phyloP scores from a whole-genome alignment of 2,329 filamentous ascomycete genomes.

The Epichloe scottii region DNA sequence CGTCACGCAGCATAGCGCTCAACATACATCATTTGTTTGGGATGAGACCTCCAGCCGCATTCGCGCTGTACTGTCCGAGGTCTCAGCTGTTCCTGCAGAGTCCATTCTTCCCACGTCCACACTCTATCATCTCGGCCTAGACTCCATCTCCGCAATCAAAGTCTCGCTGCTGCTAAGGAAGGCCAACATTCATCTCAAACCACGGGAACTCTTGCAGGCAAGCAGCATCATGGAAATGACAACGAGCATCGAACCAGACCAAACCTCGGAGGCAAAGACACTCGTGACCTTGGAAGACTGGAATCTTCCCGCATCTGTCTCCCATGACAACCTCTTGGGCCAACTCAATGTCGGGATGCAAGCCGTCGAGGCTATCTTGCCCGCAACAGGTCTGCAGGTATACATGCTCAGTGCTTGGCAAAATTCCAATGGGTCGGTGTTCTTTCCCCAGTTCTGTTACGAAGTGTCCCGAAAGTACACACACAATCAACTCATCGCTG shows the following conservation, averaged over 20 bases:
- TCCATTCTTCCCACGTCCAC: constrained; percentile 50
- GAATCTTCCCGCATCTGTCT: constrained; percentile 23
- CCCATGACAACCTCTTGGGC: constrained; percentile 25
- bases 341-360: constrained; percentile 26
- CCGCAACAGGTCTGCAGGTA: constrained; percentile 62
- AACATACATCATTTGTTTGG: constrained; percentile 16
- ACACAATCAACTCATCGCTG: constrained; percentile 30
- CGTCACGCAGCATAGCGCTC: not conserved
- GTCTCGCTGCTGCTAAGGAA: constrained; percentile 59
- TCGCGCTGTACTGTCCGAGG: constrained; percentile 34
- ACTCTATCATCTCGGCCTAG: constrained; percentile 75
- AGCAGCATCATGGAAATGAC: constrained; percentile 55
- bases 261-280: not conserved
- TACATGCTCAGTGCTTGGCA: constrained; percentile 75
- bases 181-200: constrained; percentile 46
- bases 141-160: constrained; percentile 88
- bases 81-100: constrained; percentile 47
- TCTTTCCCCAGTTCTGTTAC: constrained; percentile 64
- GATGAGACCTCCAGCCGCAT: constrained; percentile 25
- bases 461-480: constrained; percentile 28
- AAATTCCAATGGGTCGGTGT: constrained; percentile 50
- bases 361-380: constrained; percentile 46
- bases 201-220: constrained; percentile 59
- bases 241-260: constrained; percentile 4
- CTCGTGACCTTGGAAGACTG: constrained; percentile 7